phyloP scores from a whole-genome alignment of 2,329 filamentous ascomycete species.

The Apiospora sp. region DNA sequence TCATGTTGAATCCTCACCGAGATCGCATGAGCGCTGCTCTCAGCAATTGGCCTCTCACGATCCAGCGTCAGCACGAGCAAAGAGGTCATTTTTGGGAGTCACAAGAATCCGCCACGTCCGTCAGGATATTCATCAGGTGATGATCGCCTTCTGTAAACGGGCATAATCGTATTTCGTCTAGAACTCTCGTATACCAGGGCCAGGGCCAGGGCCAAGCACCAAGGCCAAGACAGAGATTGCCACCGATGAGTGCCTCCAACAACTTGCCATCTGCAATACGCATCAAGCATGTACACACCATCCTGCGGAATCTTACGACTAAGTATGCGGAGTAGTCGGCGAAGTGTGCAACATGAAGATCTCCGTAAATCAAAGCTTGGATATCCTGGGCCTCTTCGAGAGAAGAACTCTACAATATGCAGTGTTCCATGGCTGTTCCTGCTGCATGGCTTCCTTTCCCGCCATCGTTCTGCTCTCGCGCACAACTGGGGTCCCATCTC shows the following conservation, averaged over 20 bases:
- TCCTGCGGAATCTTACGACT: neutral
- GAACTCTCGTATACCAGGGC: neutral
- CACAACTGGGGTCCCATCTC: neutral
- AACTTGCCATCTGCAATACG: neutral
- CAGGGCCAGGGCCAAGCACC: neutral
- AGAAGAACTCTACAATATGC: neutral
- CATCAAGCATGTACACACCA: conserved; percentile 4
- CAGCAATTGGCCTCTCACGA: neutral
- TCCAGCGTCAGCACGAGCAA: neutral
- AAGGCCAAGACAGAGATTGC: neutral
- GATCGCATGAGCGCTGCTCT: neutral
- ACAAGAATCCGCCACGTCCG: neutral
- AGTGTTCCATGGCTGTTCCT: neutral
- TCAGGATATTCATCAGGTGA: neutral
- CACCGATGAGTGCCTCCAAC: neutral
- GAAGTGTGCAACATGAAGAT: neutral
- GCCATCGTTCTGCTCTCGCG: neutral
- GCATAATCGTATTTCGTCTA: neutral
- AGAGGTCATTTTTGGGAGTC: neutral
- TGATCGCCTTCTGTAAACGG: neutral
- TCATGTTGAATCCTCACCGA: conserved; percentile 1
- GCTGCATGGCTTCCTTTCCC: neutral
- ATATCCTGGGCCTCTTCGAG: neutral
- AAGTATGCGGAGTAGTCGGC: conserved; percentile 17
- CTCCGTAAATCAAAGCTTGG: neutral